Evolutionary conservation across 108 stramenopile species (phyloP).

Genomic region (Cyclotella distinguenda): DNA sequence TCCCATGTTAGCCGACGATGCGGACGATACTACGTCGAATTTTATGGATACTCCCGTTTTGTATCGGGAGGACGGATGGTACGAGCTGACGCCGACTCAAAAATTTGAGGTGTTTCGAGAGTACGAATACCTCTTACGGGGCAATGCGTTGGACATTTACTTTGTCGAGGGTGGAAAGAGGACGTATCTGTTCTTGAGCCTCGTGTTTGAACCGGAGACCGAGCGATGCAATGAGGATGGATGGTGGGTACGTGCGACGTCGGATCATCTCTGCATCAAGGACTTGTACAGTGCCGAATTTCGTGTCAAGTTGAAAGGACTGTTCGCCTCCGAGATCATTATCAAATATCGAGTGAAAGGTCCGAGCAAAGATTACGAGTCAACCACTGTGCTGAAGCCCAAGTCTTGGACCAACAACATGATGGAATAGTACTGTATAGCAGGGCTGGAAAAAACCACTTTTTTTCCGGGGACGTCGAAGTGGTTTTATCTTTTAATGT

Average conservation of each 20-base stretch:
- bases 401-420: background rate
- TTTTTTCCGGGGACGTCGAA: too few relatives aligned
- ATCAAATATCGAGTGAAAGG: conserved; percentile 73
- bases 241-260: conserved; percentile 58
- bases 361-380: conserved; percentile 70
- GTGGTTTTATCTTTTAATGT: too few relatives aligned
- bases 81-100: conserved; percentile 50
- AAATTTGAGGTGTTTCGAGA: conserved; percentile 67
- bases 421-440: background rate
- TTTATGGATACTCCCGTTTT: conserved; percentile 25
- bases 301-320: conserved; percentile 54
- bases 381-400: conserved; percentile 62
- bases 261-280: conserved; percentile 75
- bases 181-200: conserved; percentile 63
- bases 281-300: conserved; percentile 67
- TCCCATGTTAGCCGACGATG: background rate
- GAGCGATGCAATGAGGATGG: conserved; percentile 17
- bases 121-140: conserved; percentile 54
- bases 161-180: conserved; percentile 68
- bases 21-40: background rate
- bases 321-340: conserved; percentile 56
- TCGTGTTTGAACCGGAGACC: conserved; percentile 55
- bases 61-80: conserved; percentile 71
- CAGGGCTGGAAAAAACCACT: too few relatives aligned
- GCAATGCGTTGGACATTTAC: conserved; percentile 57